Conservation (phyloP, 306 rosid species). For the Pachyrhizus erosus region DNA sequence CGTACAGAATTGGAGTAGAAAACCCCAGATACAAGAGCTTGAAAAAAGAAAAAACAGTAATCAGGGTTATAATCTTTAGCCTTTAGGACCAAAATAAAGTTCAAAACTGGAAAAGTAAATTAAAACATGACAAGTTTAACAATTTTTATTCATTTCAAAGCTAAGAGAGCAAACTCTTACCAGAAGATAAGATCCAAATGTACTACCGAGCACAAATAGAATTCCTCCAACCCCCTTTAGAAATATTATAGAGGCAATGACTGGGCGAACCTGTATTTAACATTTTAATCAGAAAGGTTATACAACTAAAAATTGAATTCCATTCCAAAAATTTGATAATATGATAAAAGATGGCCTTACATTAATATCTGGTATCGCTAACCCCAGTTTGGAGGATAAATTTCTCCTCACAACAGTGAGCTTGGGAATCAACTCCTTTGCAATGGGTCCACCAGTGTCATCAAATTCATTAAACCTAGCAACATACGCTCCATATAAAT, state of each 20-base stretch:
- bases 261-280: conserved; percentile 61
- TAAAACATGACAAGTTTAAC: conserved; percentile 9
- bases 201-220: conserved; percentile 76
- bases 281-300: conserved; percentile 42
- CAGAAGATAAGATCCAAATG: conserved; percentile 77
- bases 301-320: conserved; percentile 21
- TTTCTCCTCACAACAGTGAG: conserved; percentile 53
- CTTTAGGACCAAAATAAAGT: conserved; percentile 4
- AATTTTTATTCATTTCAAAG: not conserved
- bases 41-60: not conserved
- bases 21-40: conserved; percentile 70
- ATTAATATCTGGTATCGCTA: conserved; percentile 60
- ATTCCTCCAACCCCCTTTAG: conserved; percentile 87
- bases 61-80: conserved; percentile 8
- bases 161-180: conserved; percentile 49
- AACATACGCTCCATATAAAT: conserved; percentile 36
- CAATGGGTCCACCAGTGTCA: conserved; percentile 74
- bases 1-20: conserved; percentile 72
- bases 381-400: conserved; percentile 63
- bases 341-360: conserved; percentile 53
- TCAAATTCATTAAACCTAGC: conserved; percentile 85
- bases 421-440: conserved; percentile 74
- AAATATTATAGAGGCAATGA: conserved; percentile 58
- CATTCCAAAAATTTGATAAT: not conserved
- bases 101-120: not conserved